Evolutionary conservation across 2,329 filamentous ascomycete species (phyloP).

Genomic region (Ophiostoma sp.): DNA sequence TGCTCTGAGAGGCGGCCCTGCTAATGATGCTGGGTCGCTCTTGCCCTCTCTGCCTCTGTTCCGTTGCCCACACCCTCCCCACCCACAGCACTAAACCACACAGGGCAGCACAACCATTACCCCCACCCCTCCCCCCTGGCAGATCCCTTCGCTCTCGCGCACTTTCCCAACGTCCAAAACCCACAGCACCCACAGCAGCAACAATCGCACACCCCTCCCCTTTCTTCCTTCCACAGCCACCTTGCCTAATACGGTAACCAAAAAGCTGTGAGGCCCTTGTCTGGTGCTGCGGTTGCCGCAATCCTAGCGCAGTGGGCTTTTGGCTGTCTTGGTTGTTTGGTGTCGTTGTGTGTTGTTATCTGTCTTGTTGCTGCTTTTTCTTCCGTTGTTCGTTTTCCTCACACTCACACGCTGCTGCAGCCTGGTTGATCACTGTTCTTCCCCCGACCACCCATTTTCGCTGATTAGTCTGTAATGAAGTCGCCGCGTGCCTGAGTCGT

Average conservation of each 20-base stretch:
- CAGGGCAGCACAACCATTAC: neutral
- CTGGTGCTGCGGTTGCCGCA: slow-evolving; percentile 23
- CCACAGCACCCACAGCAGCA: slow-evolving; percentile 5
- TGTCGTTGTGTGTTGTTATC: neutral
- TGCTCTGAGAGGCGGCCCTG: neutral
- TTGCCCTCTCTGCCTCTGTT: neutral
- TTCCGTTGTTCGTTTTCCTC: neutral
- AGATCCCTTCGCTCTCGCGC: neutral
- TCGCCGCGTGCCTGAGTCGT: slow-evolving; percentile 6
- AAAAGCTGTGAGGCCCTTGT: slow-evolving; percentile 5
- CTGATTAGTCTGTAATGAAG: neutral
- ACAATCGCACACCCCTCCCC: neutral
- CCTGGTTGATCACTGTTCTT: neutral
- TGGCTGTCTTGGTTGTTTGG: neutral
- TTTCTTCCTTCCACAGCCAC: slow-evolving; percentile 25
- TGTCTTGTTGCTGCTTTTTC: neutral
- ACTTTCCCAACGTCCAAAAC: neutral
- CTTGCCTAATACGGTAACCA: slow-evolving; percentile 26
- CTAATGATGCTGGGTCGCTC: slow-evolving; percentile 1
- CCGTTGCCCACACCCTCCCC: neutral
- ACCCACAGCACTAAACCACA: slow-evolving; percentile 4
- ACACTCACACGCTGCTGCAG: neutral
- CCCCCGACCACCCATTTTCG: neutral
- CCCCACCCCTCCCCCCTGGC: slow-evolving; percentile 13
- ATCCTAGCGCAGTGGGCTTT: slow-evolving; percentile 20